phyloP scores from a whole-genome alignment of 768 basidiomycete genomes.

The Xerocomellus intermedius region DNA sequence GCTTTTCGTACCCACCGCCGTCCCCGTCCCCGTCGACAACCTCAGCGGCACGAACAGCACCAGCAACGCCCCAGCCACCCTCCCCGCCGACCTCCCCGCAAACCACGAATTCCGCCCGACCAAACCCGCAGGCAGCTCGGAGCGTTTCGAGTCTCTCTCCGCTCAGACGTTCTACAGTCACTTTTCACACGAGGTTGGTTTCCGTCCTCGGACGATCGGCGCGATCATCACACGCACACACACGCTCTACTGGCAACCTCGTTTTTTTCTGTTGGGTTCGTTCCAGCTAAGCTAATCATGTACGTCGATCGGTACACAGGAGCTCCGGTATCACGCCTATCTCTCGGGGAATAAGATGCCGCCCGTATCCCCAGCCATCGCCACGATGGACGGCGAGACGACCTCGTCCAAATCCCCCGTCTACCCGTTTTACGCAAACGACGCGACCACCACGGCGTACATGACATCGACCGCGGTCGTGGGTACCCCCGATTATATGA shows the following conservation, averaged over 20 bases:
- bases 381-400: not conserved
- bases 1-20: slow-evolving; percentile 46
- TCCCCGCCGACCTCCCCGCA: slow-evolving; percentile 16
- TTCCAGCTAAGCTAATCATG: slow-evolving; percentile 14
- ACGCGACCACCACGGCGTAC: slow-evolving; percentile 25
- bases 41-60: not conserved
- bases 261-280: not conserved
- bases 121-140: slow-evolving; percentile 5
- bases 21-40: slow-evolving; percentile 12
- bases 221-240: not conserved
- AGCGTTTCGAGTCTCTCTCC: slow-evolving; percentile 40
- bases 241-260: not conserved
- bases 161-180: slow-evolving; percentile 35
- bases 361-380: not conserved
- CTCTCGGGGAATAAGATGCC: slow-evolving; percentile 32
- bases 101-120: slow-evolving; percentile 30
- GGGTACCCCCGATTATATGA: slow-evolving; percentile 31
- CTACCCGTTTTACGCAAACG: slow-evolving; percentile 25
- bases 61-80: slow-evolving; percentile 6
- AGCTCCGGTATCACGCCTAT: slow-evolving; percentile 45
- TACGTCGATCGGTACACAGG: slow-evolving; percentile 32
- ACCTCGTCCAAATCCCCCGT: not conserved
- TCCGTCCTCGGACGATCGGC: not conserved
- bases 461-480: slow-evolving; percentile 8
- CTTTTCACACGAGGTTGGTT: slow-evolving; percentile 45